phyloP scores from a whole-genome alignment of 164 flowering plant genomes.

The Berberis thunbergii region DNA sequence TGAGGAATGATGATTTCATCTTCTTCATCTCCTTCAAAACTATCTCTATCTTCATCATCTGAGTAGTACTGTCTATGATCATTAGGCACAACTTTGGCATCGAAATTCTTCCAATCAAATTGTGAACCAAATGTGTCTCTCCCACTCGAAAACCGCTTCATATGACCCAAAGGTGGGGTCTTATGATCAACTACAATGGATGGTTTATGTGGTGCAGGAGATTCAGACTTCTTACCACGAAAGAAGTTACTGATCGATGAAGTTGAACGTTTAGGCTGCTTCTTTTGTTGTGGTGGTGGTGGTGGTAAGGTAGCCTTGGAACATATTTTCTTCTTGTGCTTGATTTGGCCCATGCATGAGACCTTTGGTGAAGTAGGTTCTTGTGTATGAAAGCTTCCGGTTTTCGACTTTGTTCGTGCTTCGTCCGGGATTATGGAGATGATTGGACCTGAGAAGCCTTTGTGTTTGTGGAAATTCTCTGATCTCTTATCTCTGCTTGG shows the following conservation, averaged over 20 bases:
- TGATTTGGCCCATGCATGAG: constrained; percentile 86
- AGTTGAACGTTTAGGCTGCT: constrained; percentile 9
- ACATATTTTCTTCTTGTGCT: constrained; percentile 30
- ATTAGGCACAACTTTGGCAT: no score
- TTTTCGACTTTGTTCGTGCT: constrained; percentile 32
- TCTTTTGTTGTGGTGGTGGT: constrained; percentile 8
- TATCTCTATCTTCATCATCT: constrained; percentile 12
- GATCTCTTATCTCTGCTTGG: constrained; percentile 34
- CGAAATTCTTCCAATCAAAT: constrained; percentile 51
- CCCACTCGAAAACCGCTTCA: constrained; percentile 60
- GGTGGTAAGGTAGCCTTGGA: background rate
- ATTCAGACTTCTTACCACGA: constrained; percentile 8
- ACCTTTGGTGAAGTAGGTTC: constrained; percentile 88
- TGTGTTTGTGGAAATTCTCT: constrained; percentile 5
- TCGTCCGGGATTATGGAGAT: constrained; percentile 46
- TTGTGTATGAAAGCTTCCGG: constrained; percentile 19
- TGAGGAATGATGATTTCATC: constrained; percentile 33
- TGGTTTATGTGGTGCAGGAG: background rate
- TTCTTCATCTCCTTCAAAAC: constrained; percentile 15
- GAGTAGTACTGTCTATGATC: constrained; percentile 5
- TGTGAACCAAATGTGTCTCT: constrained; percentile 31
- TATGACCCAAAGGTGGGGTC: constrained; percentile 39
- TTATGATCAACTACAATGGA: background rate
- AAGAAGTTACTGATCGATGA: constrained; percentile 17
- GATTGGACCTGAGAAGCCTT: constrained; percentile 48